Conservation (phyloP, 768 basidiomycete genomes). For the Chalciporus pseudorubinellus region DNA sequence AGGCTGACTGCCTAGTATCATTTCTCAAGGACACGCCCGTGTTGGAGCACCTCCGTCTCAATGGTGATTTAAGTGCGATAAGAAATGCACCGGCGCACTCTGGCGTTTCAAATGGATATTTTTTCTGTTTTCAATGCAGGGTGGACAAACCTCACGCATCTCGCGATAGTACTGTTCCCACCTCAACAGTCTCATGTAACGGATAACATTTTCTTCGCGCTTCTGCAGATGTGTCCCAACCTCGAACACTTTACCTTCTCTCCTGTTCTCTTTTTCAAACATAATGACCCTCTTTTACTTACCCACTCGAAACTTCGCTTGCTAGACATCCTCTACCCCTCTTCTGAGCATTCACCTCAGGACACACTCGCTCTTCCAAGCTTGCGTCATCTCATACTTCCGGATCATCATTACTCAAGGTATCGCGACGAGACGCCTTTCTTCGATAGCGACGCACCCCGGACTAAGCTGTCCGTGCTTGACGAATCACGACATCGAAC, state of each 20-base stretch:
- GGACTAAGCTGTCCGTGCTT: too few relatives aligned
- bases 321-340: conserved; percentile 9
- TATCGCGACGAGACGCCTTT: too few relatives aligned
- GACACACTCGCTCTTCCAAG: conserved; percentile 13
- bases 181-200: not conserved
- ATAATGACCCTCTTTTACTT: not conserved
- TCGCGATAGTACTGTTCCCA: conserved; percentile 3
- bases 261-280: conserved; percentile 3
- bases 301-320: conserved; percentile 12
- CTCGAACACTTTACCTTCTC: too few relatives aligned
- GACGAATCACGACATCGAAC: too few relatives aligned
- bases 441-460: too few relatives aligned
- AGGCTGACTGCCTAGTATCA: conserved; percentile 1
- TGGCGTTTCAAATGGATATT: not conserved
- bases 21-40: conserved; percentile 18
- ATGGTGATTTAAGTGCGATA: conserved; percentile 1
- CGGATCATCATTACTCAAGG: too few relatives aligned
- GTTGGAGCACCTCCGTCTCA: conserved; percentile 16
- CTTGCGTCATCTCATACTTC: conserved; percentile 2
- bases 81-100: not conserved
- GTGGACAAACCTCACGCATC: conserved; percentile 15
- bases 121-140: conserved; percentile 10
- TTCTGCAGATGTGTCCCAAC: too few relatives aligned
- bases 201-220: conserved; percentile 2
- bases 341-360: conserved; percentile 2